phyloP scores from a whole-genome alignment of 495 filamentous ascomycete species.

The Pseudotulostoma volvatum region DNA sequence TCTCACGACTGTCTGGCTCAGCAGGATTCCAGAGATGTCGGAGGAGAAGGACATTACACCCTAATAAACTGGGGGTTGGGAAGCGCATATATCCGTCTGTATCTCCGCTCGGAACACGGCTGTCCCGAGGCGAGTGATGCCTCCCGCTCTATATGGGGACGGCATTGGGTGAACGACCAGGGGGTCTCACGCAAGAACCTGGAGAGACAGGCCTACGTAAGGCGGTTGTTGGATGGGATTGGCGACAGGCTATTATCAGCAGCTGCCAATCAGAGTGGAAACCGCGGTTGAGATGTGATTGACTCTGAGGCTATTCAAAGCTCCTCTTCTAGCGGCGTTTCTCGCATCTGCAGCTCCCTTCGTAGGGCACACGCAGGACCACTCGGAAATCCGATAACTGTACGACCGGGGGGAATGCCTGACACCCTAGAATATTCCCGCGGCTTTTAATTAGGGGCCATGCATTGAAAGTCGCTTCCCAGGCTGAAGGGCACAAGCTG shows the following conservation, averaged over 20 bases:
- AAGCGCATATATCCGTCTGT: background rate
- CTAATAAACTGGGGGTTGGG: background rate
- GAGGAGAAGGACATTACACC: background rate
- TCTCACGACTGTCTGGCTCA: background rate
- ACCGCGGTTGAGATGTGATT: background rate
- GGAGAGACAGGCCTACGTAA: background rate
- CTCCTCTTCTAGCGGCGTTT: background rate
- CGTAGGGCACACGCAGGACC: no score
- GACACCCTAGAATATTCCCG: no score
- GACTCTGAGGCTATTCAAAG: background rate
- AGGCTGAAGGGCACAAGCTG: no score
- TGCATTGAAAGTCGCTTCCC: no score
- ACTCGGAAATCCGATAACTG: no score
- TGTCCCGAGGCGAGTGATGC: background rate
- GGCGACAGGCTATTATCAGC: background rate
- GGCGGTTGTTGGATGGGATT: background rate
- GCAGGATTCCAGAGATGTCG: background rate
- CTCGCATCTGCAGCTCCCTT: background rate
- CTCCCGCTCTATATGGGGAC: background rate
- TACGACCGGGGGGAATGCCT: no score
- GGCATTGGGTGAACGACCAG: background rate
- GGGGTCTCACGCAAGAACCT: background rate
- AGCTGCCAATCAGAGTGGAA: background rate
- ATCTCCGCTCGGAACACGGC: background rate
- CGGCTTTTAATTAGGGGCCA: no score